Evolutionary conservation across 768 basidiomycete species (phyloP).

Genomic region (Boletus coccyginus): DNA sequence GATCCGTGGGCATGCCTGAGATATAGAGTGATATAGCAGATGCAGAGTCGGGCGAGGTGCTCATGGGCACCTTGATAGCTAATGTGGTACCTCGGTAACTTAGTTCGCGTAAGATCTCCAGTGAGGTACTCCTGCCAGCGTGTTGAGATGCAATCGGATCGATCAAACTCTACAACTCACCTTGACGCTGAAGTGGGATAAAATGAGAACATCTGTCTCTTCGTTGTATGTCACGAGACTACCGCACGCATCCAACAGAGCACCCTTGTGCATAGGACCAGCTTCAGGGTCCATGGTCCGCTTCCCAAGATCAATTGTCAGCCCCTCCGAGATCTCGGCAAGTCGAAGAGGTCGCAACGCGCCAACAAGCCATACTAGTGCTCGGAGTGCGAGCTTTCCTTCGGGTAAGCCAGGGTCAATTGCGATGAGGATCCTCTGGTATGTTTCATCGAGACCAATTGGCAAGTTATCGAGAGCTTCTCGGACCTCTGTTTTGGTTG

Average conservation of each 20-base stretch:
- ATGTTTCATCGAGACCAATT: constrained; percentile 19
- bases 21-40: constrained; percentile 1
- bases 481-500: constrained; percentile 5
- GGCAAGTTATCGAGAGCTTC: constrained; percentile 16
- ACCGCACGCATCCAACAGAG: constrained; percentile 13
- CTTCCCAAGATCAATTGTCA: constrained; percentile 8
- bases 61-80: constrained; percentile 1
- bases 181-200: constrained; percentile 27
- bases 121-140: constrained; percentile 13
- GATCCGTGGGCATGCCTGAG: neutral
- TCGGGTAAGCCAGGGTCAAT: constrained; percentile 2
- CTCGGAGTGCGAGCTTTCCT: constrained; percentile 6
- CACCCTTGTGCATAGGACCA: constrained; percentile 3
- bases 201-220: constrained; percentile 3
- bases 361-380: constrained; percentile 17
- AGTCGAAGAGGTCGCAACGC: constrained; percentile 14
- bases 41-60: constrained; percentile 3
- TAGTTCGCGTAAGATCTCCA: neutral
- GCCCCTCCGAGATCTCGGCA: constrained; percentile 10
- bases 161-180: neutral
- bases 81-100: constrained; percentile 6
- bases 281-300: constrained; percentile 1
- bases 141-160: neutral
- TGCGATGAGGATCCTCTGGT: constrained; percentile 16
- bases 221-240: constrained; percentile 16